phyloP scores from a whole-genome alignment of 2,329 filamentous ascomycete species.

The Alternaria gaisen region DNA sequence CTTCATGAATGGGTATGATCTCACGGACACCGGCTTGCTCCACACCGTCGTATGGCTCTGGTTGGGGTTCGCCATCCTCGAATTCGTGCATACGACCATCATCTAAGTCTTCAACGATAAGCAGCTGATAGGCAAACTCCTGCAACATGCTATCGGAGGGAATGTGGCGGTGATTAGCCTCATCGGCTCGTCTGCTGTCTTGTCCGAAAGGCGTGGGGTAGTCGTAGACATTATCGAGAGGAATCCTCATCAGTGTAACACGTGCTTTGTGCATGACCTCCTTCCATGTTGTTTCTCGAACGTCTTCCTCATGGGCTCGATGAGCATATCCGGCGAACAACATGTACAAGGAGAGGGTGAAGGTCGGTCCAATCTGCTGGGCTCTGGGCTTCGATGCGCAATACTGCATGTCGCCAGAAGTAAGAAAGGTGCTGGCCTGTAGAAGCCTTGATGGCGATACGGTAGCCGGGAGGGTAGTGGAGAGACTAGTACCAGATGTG shows the following conservation, averaged over 20 bases:
- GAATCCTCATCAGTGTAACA: conserved; percentile 79
- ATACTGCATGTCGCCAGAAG: conserved; percentile 85
- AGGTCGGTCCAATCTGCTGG: conserved; percentile 86
- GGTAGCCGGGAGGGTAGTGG: conserved; percentile 77
- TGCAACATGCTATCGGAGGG: conserved; percentile 58
- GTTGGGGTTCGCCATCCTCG: conserved; percentile 66
- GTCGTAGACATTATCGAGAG: conserved; percentile 64
- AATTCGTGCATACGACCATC: conserved; percentile 74
- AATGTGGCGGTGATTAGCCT: conserved; percentile 39
- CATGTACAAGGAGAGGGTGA: conserved; percentile 92
- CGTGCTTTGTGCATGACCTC: conserved; percentile 94
- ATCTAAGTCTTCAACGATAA: conserved; percentile 83
- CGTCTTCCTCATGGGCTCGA: conserved; percentile 63
- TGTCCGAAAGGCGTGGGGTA: conserved; percentile 42
- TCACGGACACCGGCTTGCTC: conserved; percentile 70
- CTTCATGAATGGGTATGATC: conserved; percentile 73
- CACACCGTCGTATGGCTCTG: conserved; percentile 69
- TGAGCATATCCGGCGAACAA: conserved; percentile 82
- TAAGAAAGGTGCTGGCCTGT: conserved; percentile 92
- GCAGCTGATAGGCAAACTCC: conserved; percentile 81
- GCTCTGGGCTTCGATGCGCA: conserved; percentile 68
- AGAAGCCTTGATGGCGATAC: conserved; percentile 90
- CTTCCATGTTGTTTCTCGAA: conserved; percentile 83
- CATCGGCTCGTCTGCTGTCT: conserved; percentile 22
- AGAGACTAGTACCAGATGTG: conserved; percentile 87